Base-by-base conservation (phyloP, 352 stramenopile species). In the Phytopythium litorale region DNA sequence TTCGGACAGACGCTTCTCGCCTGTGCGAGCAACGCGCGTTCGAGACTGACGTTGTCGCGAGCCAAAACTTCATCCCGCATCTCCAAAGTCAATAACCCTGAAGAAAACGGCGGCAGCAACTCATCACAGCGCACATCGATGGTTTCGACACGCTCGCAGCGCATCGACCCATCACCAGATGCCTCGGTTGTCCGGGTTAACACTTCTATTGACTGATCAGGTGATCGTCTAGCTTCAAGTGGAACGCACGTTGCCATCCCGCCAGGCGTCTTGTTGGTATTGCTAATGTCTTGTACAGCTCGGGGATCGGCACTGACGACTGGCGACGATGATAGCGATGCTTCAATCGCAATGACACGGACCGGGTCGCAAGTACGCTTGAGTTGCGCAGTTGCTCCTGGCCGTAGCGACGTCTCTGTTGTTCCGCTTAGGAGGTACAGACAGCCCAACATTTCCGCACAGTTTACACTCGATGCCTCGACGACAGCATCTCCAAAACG, bases 381-480 rank as follows among this genome's bases (percentile, higher is more conserved):
- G 21, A 86, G 61, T 52, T 80, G 59, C 12, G 75, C 70, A 16
- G 49, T 65, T 0, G 70, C 50, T 7, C 76, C 74, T 11, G 68
- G 64, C 19, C 76, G 72, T 7, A 80, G 43, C 19, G 79, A 82
- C 11, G 19, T 49, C 4, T 86, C 74, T 6, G 72, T n/a, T n/a
- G 50, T 46, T 32, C 72, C 76, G 12, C 64, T 56, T 18, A 86
- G 55, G 30, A 71, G 58, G 45, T 79, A 75, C 0, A 82, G 52
- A 28, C 63, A 73, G 2, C 70, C 76, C 7, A 70, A n/a, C 6
- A 56, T 37, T 42, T 86, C 76, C 5, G 76, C 40, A 15, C 45
- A 43, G 18, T 51, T 67, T 0, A 81, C n/a, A 30, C 35, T 51
- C 0, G 63, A 45, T 1, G 62, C 7, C 7, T 56, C 38, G 38